These are phyloP conservation scores for Diaporthe australafricana DNA, from an alignment of 2,329 filamentous ascomycete species.

Conservation along the genomic window DNA sequence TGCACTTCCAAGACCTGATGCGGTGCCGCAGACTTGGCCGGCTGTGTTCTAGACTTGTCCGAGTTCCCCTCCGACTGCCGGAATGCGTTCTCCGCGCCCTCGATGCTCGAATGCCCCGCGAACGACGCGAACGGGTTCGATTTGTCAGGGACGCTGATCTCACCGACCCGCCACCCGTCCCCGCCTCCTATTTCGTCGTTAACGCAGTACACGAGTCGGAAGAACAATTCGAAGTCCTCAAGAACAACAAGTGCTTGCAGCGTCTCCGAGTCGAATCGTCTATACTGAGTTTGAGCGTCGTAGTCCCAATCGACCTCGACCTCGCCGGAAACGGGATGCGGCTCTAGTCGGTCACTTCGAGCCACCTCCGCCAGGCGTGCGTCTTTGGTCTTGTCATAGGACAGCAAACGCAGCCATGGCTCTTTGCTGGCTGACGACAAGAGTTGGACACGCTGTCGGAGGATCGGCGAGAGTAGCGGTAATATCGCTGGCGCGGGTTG, in stretches of 20 bases:
- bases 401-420: conserved; percentile 79
- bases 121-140: conserved; percentile 66
- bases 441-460: conserved; percentile 74
- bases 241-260: conserved; percentile 75
- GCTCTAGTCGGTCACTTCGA: conserved; percentile 74
- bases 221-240: conserved; percentile 67
- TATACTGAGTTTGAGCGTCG: conserved; percentile 72
- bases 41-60: conserved; percentile 35
- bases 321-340: conserved; percentile 85
- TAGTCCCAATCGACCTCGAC: conserved; percentile 79
- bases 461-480: conserved; percentile 72
- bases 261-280: conserved; percentile 80
- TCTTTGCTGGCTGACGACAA: conserved; percentile 70
- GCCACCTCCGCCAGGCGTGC: conserved; percentile 71
- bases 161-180: conserved; percentile 78
- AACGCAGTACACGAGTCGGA: conserved; percentile 77
- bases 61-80: conserved; percentile 46
- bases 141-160: conserved; percentile 71
- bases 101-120: conserved; percentile 62
- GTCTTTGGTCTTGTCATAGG: conserved; percentile 71
- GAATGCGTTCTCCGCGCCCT: conserved; percentile 71
- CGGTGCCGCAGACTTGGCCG: conserved; percentile 37
- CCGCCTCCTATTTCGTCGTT: conserved; percentile 70
- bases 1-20: conserved; percentile 18
- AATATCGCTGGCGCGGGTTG: conserved; percentile 67